Conservation (phyloP, 306 rosid genomes). For the Casuarina cunninghamiana region DNA sequence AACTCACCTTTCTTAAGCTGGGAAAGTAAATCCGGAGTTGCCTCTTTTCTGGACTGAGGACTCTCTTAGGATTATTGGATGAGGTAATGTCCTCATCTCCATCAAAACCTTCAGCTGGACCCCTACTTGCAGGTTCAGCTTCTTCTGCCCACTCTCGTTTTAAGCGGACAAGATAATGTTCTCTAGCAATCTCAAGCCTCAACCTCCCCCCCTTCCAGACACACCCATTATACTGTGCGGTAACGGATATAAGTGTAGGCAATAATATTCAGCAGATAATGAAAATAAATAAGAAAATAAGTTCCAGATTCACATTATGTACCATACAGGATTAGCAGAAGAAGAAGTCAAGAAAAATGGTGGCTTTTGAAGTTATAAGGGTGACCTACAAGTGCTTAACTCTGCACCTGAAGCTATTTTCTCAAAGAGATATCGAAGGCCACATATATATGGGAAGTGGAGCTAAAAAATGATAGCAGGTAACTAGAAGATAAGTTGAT, state of each 20-base stretch:
- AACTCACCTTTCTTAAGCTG: slow-evolving; percentile 57
- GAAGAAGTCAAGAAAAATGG: neutral
- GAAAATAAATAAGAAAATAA: neutral
- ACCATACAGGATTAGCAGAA: neutral
- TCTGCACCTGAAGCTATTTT: neutral
- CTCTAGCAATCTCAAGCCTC: slow-evolving; percentile 83
- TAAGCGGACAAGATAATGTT: slow-evolving; percentile 62
- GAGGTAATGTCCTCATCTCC: slow-evolving; percentile 8
- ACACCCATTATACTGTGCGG: slow-evolving; percentile 85
- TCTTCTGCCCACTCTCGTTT: slow-evolving; percentile 67
- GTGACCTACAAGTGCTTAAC: neutral
- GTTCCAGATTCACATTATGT: neutral
- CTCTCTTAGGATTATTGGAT: slow-evolving; percentile 25
- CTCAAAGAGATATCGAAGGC: neutral
- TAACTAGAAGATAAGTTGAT: neutral
- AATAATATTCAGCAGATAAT: neutral
- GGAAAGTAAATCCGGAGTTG: slow-evolving; percentile 67
- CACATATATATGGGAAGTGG: neutral
- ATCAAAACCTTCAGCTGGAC: neutral
- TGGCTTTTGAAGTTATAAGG: neutral
- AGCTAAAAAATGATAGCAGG: neutral
- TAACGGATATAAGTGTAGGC: neutral
- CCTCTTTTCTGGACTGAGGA: slow-evolving; percentile 27
- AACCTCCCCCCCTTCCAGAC: slow-evolving; percentile 88
- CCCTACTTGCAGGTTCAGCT: slow-evolving; percentile 25